Evolutionary conservation across 306 rosid genomes (phyloP).

Genomic region (Benincasa hispida): DNA sequence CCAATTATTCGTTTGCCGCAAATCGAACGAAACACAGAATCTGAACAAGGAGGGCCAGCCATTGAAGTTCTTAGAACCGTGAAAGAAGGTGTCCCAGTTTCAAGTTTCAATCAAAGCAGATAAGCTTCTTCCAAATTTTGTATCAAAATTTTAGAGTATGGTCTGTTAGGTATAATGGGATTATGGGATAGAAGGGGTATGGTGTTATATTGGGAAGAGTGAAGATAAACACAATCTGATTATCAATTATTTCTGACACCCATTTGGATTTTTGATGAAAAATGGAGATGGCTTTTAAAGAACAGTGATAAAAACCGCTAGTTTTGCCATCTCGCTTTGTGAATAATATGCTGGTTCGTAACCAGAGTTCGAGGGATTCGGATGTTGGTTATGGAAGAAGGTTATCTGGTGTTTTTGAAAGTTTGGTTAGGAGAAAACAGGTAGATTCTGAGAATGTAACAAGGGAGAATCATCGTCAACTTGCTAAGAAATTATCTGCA

Average conservation of each 20-base stretch:
- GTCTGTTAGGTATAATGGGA: neutral
- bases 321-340: neutral
- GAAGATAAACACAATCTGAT: neutral
- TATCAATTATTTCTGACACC: neutral
- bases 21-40: neutral
- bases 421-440: constrained; percentile 58
- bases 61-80: neutral
- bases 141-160: neutral
- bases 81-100: neutral
- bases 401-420: constrained; percentile 32
- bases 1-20: neutral
- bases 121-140: neutral
- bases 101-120: neutral
- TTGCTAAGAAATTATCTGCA: constrained; percentile 73
- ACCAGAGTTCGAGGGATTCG: constrained; percentile 1
- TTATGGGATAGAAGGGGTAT: neutral
- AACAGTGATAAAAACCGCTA: neutral
- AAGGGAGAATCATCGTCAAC: constrained; percentile 18
- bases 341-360: neutral
- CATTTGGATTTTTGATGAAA: neutral
- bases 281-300: neutral
- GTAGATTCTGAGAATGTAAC: constrained; percentile 47
- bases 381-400: constrained; percentile 9
- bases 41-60: neutral
- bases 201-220: neutral